Evolutionary conservation across 2,329 filamentous ascomycete species (phyloP), one percentile per base, ranked within the genome.

Genomic region (Fusarium luffae): DNA sequence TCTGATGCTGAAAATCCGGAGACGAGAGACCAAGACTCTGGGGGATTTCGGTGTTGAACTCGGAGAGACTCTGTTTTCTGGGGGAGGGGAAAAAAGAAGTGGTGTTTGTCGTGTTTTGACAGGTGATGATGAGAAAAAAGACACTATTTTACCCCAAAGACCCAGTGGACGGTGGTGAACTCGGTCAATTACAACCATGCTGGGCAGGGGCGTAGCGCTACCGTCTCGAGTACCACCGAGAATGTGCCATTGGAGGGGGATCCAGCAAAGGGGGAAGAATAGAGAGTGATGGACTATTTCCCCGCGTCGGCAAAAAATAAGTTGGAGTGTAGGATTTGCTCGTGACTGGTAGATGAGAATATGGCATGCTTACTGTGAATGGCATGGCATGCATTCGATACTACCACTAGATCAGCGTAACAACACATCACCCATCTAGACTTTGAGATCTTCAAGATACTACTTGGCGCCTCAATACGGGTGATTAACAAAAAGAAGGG

Each of bases 211-310:
- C 60, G 69, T 76, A 75, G 76, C 73, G 49, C 49, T 51, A 51
- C 49, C 21, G 76, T 61, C 60, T 68, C 61, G 71, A 78, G 74
- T 78, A 78, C 72, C 71, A 76, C 77, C 77, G 77, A 79, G 76
- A 74, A 76, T 76, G 70, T 68, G 65, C 74, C 77, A 75, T 76
- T 78, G 70, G 63, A 30, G 28, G 70, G 71, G 66, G 63, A 41
- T 52, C 57, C 42, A 46, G 59, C 41, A 44, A 42, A 42, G 30
- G 43, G 44, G 59, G 42, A 11, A 40, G 41, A 16, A 10, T 21
- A 7, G 46, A 21, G n/a, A 34, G 32, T 21, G 21, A 21, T 21
- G 21, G 21, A 21, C 44, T 59, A 63, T 65, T 69, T 69, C 72
- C 72, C 68, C 70, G 70, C 70, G 68, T 60, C 60, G 66, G 62